Evolutionary conservation across 495 filamentous ascomycete species (phyloP), one percentile per base, ranked within the genome.

Genomic region (Podospora didyma): DNA sequence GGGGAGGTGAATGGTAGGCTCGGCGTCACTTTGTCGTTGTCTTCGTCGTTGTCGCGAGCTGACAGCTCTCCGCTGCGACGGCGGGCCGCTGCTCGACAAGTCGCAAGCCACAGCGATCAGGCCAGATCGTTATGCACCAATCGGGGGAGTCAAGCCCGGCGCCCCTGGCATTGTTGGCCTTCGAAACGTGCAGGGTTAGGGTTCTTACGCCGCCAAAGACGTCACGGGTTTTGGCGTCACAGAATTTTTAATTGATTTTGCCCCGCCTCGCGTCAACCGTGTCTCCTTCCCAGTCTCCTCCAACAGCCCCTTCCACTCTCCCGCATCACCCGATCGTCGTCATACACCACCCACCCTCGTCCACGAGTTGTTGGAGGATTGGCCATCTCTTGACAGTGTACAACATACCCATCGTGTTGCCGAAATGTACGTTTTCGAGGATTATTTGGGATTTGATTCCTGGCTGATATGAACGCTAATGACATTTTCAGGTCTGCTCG

Each of bases 121-220:
- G 68, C 66, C 68, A 71, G 66, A 69, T 71, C 61, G 63, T 59
- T 56, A 64, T 69, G 64, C 59, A 53, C 7, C 52, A 58, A 59
- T 50, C 58, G 54, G 49, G 63, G 60, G 41, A 39, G 17, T n/a
- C 9, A 31, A 31, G 26, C 26, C 26, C 9, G 26, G 9, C 26
- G 9, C 26, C 26, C 26, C 26, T 4, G 26, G 4, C 26, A 31
- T 3, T 9, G 9, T 4, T 31, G 9, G 26, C 26, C 26, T 31
- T 31, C 4, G 7, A 51, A 51, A 19, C 1, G 31, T 16, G 7
- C 39, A 41, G 19, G 14, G 19, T 34, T n/a, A 31, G 14, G 47
- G 21, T 16, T 22, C n/a, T n/a, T n/a, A n/a, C n/a, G 45, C 45
- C 7, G 12, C 22, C n/a, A 17, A n/a, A 26, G 34, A 22, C 14